Evolutionary conservation across 106 monocot genomes (phyloP), one percentile per base, ranked within the genome.

Genomic region (Dioscorea alata): DNA sequence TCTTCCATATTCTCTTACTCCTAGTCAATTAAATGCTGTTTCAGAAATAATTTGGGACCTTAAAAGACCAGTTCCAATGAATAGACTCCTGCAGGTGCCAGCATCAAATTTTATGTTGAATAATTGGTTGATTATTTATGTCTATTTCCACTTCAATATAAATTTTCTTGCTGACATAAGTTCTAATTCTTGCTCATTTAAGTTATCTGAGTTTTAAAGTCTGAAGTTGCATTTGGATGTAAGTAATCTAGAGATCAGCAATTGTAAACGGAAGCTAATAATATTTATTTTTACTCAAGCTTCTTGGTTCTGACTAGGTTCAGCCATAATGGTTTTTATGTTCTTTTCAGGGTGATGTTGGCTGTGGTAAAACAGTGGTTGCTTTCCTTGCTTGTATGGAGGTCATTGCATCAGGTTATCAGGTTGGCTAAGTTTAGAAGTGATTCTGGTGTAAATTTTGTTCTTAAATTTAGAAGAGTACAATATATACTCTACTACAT

Each of bases 41-140:
- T 90, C 89, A 61, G 99, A 99, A 76, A 99, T 99, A 54, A 99
- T 99, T 73, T 90, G 80, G 81, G 99, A 99, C 80, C 93, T 99
- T 33, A 87, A 72, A 52, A 85, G 83, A 61, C 92, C 87, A 65
- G 86, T 99, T 7, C 99, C 99, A 25, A 99, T 99, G 99, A 93
- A 90, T 33, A 78, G 99, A 74, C 97, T 99, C 71, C 77, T 99
- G 68, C 97, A 97, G 87, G 97, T 97, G 68, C 12, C 51, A 9
- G 1, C 42, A 5, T 20, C 53, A 19, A 42, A 42, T 42, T 42
- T 42, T 42, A 42, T 42, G 42, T 42, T 42, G 42, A 42, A 6
- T 10, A 4, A 10, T 22, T 65, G 22, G 22, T 22, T 64, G 25
- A 34, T 58, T 73, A 3, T 73, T 25, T 57, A n/a, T 75, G 8